Evolutionary conservation across 768 basidiomycete genomes (phyloP).

Genomic region (Lactarius trivialis): DNA sequence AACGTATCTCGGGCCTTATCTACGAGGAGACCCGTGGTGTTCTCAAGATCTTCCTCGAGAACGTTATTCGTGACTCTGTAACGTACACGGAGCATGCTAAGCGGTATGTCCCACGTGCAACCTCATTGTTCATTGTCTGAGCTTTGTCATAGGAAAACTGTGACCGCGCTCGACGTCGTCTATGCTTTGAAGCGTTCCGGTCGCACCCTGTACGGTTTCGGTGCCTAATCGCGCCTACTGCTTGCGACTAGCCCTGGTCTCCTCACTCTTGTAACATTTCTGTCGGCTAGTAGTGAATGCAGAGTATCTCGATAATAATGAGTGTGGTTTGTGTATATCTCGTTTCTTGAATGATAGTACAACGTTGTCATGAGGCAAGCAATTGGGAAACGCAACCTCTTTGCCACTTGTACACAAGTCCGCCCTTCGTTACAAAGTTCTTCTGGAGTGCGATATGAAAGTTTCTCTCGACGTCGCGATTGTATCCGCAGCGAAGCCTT

Average conservation of each 20-base stretch:
- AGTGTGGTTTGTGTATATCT: background rate
- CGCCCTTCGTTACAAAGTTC: slow-evolving; percentile 54
- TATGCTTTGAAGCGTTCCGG: slow-evolving; percentile 44
- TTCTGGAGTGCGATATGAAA: slow-evolving; percentile 42
- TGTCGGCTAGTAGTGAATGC: slow-evolving; percentile 3
- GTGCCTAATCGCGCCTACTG: slow-evolving; percentile 28
- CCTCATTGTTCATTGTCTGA: slow-evolving; percentile 31
- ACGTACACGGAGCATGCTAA: slow-evolving; percentile 70
- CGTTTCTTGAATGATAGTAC: background rate
- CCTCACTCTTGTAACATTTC: background rate
- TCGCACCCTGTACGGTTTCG: slow-evolving; percentile 54
- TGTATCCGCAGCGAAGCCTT: slow-evolving; percentile 52
- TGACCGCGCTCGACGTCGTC: slow-evolving; percentile 45
- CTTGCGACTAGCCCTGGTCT: background rate
- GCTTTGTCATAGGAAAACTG: slow-evolving; percentile 47
- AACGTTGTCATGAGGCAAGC: background rate
- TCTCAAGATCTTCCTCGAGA: slow-evolving; percentile 90
- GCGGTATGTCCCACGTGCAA: slow-evolving; percentile 31
- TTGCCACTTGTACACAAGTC: slow-evolving; percentile 36
- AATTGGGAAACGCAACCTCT: slow-evolving; percentile 5
- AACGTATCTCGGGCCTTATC: slow-evolving; percentile 90
- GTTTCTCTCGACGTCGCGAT: slow-evolving; percentile 34
- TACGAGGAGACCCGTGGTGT: slow-evolving; percentile 96
- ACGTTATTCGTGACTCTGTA: slow-evolving; percentile 64
- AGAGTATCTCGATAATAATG: slow-evolving; percentile 15